phyloP scores from a whole-genome alignment of 2,329 filamentous ascomycete genomes.

The Fusarium sp. region DNA sequence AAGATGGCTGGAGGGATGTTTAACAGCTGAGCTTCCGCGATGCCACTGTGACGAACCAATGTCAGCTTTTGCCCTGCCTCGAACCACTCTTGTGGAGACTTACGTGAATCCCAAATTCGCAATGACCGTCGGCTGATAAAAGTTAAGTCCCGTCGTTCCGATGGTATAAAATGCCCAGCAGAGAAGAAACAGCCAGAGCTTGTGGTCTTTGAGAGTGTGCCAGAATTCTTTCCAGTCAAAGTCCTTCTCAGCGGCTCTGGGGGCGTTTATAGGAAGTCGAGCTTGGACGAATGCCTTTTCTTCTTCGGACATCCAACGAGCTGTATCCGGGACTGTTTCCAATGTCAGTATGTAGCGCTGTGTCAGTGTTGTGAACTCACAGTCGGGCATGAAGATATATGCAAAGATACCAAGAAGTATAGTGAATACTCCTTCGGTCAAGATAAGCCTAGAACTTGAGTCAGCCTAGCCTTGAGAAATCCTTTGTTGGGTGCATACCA shows the following conservation, averaged over 20 bases:
- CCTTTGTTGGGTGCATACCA: not conserved
- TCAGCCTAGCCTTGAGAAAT: fast-evolving
- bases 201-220: not conserved
- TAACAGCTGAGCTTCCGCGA: not conserved
- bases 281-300: not conserved
- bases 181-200: not conserved
- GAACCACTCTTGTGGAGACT: fast-evolving
- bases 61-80: fast-evolving
- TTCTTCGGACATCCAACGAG: not conserved
- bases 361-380: no score
- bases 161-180: not conserved
- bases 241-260: not conserved
- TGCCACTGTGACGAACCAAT: not conserved
- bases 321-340: not conserved
- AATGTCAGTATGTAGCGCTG: no score
- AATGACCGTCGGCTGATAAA: not conserved
- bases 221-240: not conserved
- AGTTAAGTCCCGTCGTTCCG: not conserved
- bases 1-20: not conserved
- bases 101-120: not conserved
- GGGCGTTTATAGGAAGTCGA: not conserved
- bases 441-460: not conserved
- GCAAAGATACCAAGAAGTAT: not conserved
- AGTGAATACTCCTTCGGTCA: not conserved
- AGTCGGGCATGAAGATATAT: not conserved